Evolutionary conservation across 805 yeast genomes (phyloP).

Genomic region (Lipomyces mesembrius): DNA sequence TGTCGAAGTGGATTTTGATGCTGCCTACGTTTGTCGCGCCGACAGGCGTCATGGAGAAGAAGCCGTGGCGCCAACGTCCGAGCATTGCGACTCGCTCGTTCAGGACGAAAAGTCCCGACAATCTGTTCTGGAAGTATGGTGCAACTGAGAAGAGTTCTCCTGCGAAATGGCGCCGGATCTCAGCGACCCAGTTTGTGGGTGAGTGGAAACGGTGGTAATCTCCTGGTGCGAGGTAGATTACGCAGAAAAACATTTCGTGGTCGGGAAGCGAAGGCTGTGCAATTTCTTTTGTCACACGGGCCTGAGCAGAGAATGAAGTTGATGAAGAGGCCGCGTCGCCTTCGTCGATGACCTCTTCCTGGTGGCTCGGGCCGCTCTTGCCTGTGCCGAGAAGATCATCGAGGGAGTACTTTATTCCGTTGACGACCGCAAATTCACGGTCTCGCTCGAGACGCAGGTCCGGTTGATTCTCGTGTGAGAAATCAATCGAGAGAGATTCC

Average conservation of each 20-base stretch:
- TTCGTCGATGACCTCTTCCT: conserved; percentile 53
- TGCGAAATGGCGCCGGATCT: conserved; percentile 88
- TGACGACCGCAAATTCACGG: conserved; percentile 74
- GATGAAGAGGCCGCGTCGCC: conserved; percentile 64
- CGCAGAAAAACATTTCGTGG: conserved; percentile 70
- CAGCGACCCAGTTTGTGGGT: conserved; percentile 95
- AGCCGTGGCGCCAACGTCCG: conserved; percentile 97
- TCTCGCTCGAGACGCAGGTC: conserved; percentile 56
- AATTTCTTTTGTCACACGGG: conserved; percentile 28
- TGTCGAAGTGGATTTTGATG: conserved; percentile 88
- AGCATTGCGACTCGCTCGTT: conserved; percentile 94
- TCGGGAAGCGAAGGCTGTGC: conserved; percentile 35
- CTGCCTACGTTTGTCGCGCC: conserved; percentile 99
- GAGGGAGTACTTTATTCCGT: conserved; percentile 72
- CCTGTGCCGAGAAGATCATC: conserved; percentile 70
- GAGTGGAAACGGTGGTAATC: conserved; percentile 97
- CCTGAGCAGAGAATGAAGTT: conserved; percentile 21
- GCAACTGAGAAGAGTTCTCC: conserved; percentile 96
- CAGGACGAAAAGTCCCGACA: conserved; percentile 83
- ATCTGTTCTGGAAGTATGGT: conserved; percentile 89
- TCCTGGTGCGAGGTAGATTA: conserved; percentile 95
- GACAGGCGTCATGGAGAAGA: conserved; percentile 97
- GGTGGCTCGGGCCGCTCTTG: conserved; percentile 66
- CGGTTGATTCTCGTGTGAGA: conserved; percentile 47
- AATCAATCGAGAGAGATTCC: conserved; percentile 47